A percentile compares a stretch with the other conserved stretches of the same genome.
Evolutionary conservation across 352 stramenopile species (phyloP).

Genomic region (Pythium plurisporium): DNA sequence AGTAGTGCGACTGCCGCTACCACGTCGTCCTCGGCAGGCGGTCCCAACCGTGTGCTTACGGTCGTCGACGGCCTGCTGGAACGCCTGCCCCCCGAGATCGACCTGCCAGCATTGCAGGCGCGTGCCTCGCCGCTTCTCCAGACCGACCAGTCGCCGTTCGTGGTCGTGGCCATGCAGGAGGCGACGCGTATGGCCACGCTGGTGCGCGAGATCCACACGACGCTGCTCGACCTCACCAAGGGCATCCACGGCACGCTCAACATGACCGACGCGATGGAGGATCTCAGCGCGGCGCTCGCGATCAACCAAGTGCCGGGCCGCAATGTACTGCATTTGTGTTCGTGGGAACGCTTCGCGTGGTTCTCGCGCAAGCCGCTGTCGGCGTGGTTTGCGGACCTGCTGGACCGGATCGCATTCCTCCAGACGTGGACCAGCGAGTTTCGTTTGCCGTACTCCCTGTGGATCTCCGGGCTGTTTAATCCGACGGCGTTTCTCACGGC

Average conservation of each 20-base stretch:
- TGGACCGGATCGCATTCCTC: slow-evolving; percentile 69
- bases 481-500: slow-evolving; percentile 80
- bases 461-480: slow-evolving; percentile 80
- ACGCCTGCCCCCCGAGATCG: slow-evolving; percentile 53
- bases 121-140: slow-evolving; percentile 51
- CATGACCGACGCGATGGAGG: slow-evolving; percentile 89
- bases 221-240: slow-evolving; percentile 64
- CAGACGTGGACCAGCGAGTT: slow-evolving; percentile 66
- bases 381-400: slow-evolving; percentile 77
- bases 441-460: slow-evolving; percentile 71
- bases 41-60: slow-evolving; percentile 26
- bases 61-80: slow-evolving; percentile 59
- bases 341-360: slow-evolving; percentile 79
- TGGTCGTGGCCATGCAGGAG: slow-evolving; percentile 81
- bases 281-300: slow-evolving; percentile 60
- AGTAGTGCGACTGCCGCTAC: too few species aligned
- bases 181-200: slow-evolving; percentile 69
- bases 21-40: too few species aligned
- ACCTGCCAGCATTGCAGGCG: slow-evolving; percentile 45
- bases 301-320: slow-evolving; percentile 75
- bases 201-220: slow-evolving; percentile 55
- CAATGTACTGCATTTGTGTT: slow-evolving; percentile 68
- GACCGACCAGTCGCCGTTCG: slow-evolving; percentile 70
- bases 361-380: slow-evolving; percentile 77
- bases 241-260: slow-evolving; percentile 82